Base-by-base conservation (phyloP, 345 rosid species). In the Brassica cretica region DNA sequence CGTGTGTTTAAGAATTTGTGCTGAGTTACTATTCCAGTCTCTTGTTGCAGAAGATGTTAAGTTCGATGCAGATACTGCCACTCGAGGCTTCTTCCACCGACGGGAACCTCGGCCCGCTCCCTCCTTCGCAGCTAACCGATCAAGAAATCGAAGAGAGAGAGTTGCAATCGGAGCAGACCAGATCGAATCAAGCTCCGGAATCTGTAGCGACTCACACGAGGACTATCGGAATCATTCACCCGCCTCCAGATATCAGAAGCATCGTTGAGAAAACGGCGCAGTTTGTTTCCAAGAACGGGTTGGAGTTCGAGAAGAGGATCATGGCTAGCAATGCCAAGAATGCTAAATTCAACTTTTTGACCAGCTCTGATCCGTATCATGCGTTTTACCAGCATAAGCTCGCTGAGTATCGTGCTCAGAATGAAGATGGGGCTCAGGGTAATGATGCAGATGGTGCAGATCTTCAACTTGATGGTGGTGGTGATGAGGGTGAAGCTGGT, bases 181-280 rank as follows among this genome's bases (percentile, higher is more conserved):
- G 70, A 39, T 82, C 80, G 5, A 82, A 78, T 27, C 80, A 71
- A 51, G 82, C 73, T 56, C 84, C 84, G 3, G 85, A 81, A 5
- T 81, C 92, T 2, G 86, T 91, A 35, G 90, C 96, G 0, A 91
- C 92, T 41, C 98, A 93, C 82, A 88, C 98, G 0, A 85, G 80
- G 76, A 75, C 94, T n/a, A 89, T 93, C 6, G 97, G 98, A 60
- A 93, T 93, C 32, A 89, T 93, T 55, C 87, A 93, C 67, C 98
- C 94, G 12, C 98, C 98, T 60, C 92, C 92, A 1, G 96, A 92
- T 80, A 89, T 91, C 76, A 85, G 89, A 82, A 85, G 81, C 24
- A 91, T 93, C 61, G 96, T 93, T 1, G 98, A 93, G 77, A 93
- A 87, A 73, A 93, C 98, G 8, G 87, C 94, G 2, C 89, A 84